These are phyloP conservation scores for Aspergillus ellipticus DNA, from an alignment of 495 filamentous ascomycete species.

Conservation along the genomic window DNA sequence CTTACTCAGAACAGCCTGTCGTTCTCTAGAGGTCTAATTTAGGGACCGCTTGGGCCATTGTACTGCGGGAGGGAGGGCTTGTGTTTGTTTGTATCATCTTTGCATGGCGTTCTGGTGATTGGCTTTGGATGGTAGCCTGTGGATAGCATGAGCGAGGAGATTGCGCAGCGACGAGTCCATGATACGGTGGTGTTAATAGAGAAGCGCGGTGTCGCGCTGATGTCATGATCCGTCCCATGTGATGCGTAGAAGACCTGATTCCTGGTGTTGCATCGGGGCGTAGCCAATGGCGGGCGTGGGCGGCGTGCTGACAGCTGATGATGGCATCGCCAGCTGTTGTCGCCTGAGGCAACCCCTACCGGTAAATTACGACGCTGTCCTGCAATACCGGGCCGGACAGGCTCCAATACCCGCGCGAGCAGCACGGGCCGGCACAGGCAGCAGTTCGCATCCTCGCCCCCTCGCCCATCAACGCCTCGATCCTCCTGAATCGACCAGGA, in stretches of 20 bases:
- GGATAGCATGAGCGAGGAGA: background rate
- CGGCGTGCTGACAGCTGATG: background rate
- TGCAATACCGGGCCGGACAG: background rate
- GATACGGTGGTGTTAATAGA: background rate
- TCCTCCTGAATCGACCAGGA: background rate
- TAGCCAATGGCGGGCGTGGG: background rate
- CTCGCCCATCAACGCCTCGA: background rate
- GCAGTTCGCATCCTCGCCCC: too few relatives aligned
- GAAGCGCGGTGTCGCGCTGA: background rate
- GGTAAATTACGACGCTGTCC: background rate
- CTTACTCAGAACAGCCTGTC: background rate
- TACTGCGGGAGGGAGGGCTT: background rate
- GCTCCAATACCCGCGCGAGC: background rate
- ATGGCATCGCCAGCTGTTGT: background rate
- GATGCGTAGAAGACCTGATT: background rate
- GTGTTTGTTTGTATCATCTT: background rate
- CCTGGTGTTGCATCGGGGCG: background rate
- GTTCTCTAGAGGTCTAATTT: background rate
- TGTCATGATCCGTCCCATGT: background rate
- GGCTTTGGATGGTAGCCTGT: background rate
- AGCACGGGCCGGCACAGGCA: background rate
- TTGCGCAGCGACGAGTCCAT: background rate
- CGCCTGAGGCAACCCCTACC: background rate
- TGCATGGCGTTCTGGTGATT: background rate
- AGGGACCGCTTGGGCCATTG: background rate